Conservation (phyloP, 768 basidiomycete genomes). For the Mrakia hoshinonis region DNA sequence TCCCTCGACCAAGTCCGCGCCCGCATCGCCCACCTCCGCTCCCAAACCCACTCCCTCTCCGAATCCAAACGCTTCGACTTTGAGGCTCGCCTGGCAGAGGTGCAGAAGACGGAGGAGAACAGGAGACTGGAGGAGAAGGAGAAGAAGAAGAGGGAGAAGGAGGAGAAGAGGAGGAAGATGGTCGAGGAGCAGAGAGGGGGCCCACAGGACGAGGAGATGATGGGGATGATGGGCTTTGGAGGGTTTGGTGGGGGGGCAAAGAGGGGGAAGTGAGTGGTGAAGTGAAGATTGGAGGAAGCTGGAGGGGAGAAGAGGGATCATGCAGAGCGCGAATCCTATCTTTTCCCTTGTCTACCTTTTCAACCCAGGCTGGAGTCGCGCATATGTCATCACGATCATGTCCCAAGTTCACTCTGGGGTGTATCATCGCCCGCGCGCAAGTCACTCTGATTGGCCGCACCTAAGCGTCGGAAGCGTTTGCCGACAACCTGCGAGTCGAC, state of each 20-base stretch:
- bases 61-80: constrained; percentile 90
- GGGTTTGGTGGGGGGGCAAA: constrained; percentile 55
- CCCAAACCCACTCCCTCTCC: constrained; percentile 73
- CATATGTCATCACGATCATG: too few species aligned
- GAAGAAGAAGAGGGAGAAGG: constrained; percentile 47
- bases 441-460: too few species aligned
- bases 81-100: constrained; percentile 72
- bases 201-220: constrained; percentile 56
- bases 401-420: too few species aligned
- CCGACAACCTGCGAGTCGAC: too few species aligned
- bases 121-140: constrained; percentile 53
- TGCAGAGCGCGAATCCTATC: constrained; percentile 9
- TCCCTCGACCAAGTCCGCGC: constrained; percentile 86
- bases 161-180: constrained; percentile 57
- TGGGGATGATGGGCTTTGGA: constrained; percentile 79
- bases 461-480: too few species aligned
- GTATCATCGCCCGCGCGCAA: too few species aligned
- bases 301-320: not conserved
- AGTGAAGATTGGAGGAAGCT: not conserved
- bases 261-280: not conserved
- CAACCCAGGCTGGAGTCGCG: too few species aligned
- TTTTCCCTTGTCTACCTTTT: not conserved
- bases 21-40: constrained; percentile 76
- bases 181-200: constrained; percentile 46
- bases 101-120: constrained; percentile 59